Evolutionary conservation across 192 early-diverging fungal genomes (phyloP).

Genomic region (Coemansia sp.): DNA sequence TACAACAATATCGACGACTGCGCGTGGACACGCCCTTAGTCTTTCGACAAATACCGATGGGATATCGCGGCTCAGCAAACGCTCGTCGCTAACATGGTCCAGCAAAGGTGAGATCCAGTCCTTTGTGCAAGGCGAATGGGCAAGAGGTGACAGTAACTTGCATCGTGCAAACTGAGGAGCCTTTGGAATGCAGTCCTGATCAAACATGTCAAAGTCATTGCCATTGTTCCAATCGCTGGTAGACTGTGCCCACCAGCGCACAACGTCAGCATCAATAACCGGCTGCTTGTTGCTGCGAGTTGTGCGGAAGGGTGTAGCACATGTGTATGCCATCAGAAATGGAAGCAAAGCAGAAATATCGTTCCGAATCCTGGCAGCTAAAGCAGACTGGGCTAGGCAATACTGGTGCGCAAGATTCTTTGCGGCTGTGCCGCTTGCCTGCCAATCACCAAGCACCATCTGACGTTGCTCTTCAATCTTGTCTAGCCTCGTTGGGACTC

Average conservation of each 20-base stretch:
- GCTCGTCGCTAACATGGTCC: conserved; percentile 23
- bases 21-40: conserved; percentile 20
- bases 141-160: conserved; percentile 11
- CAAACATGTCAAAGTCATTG: conserved; percentile 3
- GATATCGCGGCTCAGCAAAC: conserved; percentile 11
- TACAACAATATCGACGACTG: conserved; percentile 23
- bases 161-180: conserved; percentile 14
- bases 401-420: not conserved
- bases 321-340: conserved; percentile 22
- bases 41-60: not conserved
- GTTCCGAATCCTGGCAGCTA: not conserved
- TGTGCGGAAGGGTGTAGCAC: conserved; percentile 16
- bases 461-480: conserved; percentile 16
- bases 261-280: conserved; percentile 10
- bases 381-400: not conserved
- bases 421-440: conserved; percentile 1
- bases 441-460: conserved; percentile 29
- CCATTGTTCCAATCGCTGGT: not conserved
- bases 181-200: conserved; percentile 12
- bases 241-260: conserved; percentile 31
- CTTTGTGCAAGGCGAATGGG: conserved; percentile 19
- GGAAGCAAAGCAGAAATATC: conserved; percentile 13
- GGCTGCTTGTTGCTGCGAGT: conserved; percentile 1
- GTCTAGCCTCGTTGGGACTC: conserved; percentile 6
- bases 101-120: conserved; percentile 41